Evolutionary conservation across 2,329 filamentous ascomycete species (phyloP), one percentile per base, ranked within the genome.

Genomic region (Parafenestella ontariensis): DNA sequence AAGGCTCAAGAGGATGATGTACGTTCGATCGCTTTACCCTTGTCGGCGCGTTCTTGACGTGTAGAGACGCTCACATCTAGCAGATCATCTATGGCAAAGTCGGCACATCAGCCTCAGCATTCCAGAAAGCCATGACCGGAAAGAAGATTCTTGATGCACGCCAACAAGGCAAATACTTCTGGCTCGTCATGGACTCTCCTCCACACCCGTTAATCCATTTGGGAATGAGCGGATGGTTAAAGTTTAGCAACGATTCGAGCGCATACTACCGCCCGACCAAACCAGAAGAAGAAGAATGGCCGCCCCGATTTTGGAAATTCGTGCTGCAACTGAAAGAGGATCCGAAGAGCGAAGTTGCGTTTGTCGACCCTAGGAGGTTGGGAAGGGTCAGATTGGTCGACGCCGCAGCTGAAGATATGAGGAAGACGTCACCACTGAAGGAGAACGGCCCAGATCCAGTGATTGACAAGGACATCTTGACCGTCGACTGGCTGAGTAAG

Each of bases 131-230:
- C 1, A 81, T 97, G 69, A 83, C 83, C 3, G 92, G 91, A 4
- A 94, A 90, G 69, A 91, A 87, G 69, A 86, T 89, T 28, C 66
- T 84, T 36, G 84, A 82, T 49, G 90, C 90, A 3, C 90, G 90
- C 3, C 92, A 90, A 55, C 95, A 97, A 73, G 95, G 95, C 9
- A 99, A 98, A 83, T 98, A 98, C 72, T 98, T 99, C 75, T 99
- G 95, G 82, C 81, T 98, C 20, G 87, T 91, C 33, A 90, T 91
- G 85, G 83, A 85, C 23, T 83, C 84, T 9, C 84, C 91, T 10
- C 93, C 94, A 1, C 95, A 98, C 76, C 85, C 90, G 0, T 86
- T 98, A 26, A 92, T 96, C 87, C 92, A 96, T 75, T 88, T 96
- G 65, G 92, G 92, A 37, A 85, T 77, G 75, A 67, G 72, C 15